Evolutionary conservation across 768 basidiomycete species (phyloP).

Genomic region (Amanita polypyramis): DNA sequence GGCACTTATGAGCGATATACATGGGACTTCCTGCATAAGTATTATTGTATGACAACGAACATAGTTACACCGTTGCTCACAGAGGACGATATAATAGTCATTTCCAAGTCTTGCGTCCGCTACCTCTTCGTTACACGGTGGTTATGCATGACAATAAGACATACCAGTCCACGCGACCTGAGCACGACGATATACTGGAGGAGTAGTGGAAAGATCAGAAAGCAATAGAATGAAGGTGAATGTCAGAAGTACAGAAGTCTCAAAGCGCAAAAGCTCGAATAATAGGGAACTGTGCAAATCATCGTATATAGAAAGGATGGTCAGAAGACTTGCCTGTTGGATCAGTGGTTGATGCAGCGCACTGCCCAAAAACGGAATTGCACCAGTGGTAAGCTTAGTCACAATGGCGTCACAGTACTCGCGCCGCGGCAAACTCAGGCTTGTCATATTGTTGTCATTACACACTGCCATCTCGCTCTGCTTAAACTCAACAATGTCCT

Average conservation of each 20-base stretch:
- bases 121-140: no score
- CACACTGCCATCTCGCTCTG: conserved; percentile 4
- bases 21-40: neutral
- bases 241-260: conserved; percentile 29
- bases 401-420: neutral
- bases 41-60: neutral
- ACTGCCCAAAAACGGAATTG: no score
- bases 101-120: neutral
- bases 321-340: conserved; percentile 15
- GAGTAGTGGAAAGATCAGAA: neutral
- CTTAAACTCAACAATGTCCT: conserved; percentile 37
- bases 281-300: conserved; percentile 53
- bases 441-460: neutral
- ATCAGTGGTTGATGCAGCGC: no score
- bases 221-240: conserved; percentile 20
- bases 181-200: neutral
- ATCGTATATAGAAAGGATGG: conserved; percentile 21
- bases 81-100: neutral
- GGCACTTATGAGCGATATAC: neutral
- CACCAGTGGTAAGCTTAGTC: no score
- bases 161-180: no score
- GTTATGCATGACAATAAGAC: no score
- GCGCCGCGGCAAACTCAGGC: neutral
- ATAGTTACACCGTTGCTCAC: neutral
- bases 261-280: conserved; percentile 32